phyloP scores from a whole-genome alignment of 1,284 basidiomycete species.

The Trametes polyzona region DNA sequence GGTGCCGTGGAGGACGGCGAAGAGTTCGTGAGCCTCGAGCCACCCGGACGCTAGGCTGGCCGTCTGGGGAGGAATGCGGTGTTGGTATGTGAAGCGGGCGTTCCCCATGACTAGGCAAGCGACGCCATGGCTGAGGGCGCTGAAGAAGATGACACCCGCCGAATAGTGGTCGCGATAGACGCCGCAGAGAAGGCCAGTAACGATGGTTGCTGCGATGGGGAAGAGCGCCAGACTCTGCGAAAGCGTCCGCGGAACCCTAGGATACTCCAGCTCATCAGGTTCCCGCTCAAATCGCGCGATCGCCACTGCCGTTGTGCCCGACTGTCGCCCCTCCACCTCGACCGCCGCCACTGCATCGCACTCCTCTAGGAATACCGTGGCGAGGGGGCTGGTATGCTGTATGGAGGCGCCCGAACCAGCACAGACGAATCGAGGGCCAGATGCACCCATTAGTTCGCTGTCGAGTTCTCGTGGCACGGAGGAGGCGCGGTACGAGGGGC shows the following conservation, averaged over 20 bases:
- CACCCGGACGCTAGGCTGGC: slow-evolving; percentile 4
- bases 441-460: neutral
- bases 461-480: neutral
- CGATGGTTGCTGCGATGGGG: slow-evolving; percentile 5
- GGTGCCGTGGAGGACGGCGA: slow-evolving; percentile 8
- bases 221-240: slow-evolving; percentile 1
- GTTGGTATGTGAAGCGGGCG: slow-evolving; percentile 6
- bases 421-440: neutral
- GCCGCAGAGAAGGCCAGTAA: slow-evolving; percentile 1
- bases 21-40: slow-evolving; percentile 1
- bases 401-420: slow-evolving; percentile 1
- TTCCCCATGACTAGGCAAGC: slow-evolving; percentile 14
- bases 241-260: slow-evolving; percentile 9
- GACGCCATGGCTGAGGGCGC: slow-evolving; percentile 10
- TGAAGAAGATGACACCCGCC: slow-evolving; percentile 4
- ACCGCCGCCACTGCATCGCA: neutral
- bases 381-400: neutral
- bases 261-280: neutral
- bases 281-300: slow-evolving; percentile 1
- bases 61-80: slow-evolving; percentile 2
- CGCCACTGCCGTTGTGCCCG: slow-evolving; percentile 2
- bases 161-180: slow-evolving; percentile 1
- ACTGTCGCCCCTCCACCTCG: neutral
- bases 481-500: neutral
- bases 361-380: slow-evolving; percentile 1